phyloP scores from a whole-genome alignment of 169 alveolate species.

The Amoebophrya sp. region DNA sequence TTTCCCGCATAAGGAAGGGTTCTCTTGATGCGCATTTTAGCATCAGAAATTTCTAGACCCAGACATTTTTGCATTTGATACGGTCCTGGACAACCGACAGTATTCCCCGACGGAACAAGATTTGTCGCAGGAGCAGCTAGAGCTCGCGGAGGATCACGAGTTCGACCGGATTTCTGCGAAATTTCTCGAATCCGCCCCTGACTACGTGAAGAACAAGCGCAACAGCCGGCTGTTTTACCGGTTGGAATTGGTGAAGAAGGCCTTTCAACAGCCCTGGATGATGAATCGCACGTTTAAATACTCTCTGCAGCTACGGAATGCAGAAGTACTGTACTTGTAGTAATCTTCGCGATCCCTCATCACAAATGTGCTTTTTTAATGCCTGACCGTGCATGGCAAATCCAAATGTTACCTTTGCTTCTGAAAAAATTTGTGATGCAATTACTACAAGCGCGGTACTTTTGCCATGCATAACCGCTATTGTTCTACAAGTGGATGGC shows the following conservation, averaged over 20 bases:
- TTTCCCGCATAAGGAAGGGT: too few relatives aligned
- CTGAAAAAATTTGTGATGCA: too few relatives aligned
- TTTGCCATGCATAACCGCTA: too few relatives aligned
- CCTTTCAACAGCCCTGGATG: neutral
- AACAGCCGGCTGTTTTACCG: neutral
- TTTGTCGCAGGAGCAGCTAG: neutral
- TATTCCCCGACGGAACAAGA: neutral
- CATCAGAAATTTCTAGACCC: too few relatives aligned
- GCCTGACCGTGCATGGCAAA: too few relatives aligned
- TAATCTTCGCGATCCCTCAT: too few relatives aligned
- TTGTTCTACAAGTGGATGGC: constrained; percentile 23
- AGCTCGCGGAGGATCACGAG: neutral
- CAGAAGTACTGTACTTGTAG: too few relatives aligned
- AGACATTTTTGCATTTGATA: too few relatives aligned
- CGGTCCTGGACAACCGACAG: constrained; percentile 6
- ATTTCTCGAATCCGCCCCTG: neutral
- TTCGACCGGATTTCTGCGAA: neutral
- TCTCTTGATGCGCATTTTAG: too few relatives aligned
- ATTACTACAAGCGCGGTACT: too few relatives aligned
- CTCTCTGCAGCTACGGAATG: neutral
- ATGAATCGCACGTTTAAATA: neutral
- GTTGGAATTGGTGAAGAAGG: neutral
- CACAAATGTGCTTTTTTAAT: too few relatives aligned
- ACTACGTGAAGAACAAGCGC: neutral
- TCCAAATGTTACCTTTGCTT: too few relatives aligned